Evolutionary conservation across 306 rosid genomes (phyloP).

Genomic region (Nissolia schottii): DNA sequence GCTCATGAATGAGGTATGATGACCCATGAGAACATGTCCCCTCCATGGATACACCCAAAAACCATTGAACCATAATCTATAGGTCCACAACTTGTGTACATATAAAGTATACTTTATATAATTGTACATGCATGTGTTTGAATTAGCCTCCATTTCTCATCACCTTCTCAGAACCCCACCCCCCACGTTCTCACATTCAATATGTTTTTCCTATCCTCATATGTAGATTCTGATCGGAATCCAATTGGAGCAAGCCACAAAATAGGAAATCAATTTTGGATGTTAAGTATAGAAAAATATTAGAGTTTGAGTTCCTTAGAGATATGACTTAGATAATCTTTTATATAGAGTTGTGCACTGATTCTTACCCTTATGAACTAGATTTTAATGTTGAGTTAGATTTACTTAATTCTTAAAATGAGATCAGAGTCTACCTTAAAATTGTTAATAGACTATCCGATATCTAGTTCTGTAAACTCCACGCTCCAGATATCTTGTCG

Average conservation of each 20-base stretch:
- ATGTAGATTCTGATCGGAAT: slow-evolving; percentile 37
- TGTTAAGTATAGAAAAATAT: neutral
- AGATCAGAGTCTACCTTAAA: too few relatives aligned
- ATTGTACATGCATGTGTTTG: neutral
- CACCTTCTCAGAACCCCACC: slow-evolving; percentile 27
- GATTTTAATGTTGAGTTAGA: too few relatives aligned
- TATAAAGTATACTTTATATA: too few relatives aligned
- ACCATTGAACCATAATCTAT: slow-evolving; percentile 27
- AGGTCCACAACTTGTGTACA: slow-evolving; percentile 43
- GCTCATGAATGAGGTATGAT: slow-evolving; percentile 14
- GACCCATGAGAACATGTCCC: slow-evolving; percentile 24
- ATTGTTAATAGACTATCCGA: too few relatives aligned
- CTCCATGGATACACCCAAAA: slow-evolving; percentile 23
- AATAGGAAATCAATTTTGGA: neutral
- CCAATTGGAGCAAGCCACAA: slow-evolving; percentile 16
- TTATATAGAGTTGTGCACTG: too few relatives aligned
- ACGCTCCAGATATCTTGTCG: too few relatives aligned
- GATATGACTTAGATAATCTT: too few relatives aligned
- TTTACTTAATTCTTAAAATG: too few relatives aligned
- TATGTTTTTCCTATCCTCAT: neutral
- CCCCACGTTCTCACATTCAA: slow-evolving; percentile 9
- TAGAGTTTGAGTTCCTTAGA: too few relatives aligned
- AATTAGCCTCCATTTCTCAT: slow-evolving; percentile 31
- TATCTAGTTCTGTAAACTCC: too few relatives aligned
- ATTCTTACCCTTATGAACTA: too few relatives aligned